Evolutionary conservation across 257 asterid genomes (phyloP).

Genomic region (Solanum habrochaites): DNA sequence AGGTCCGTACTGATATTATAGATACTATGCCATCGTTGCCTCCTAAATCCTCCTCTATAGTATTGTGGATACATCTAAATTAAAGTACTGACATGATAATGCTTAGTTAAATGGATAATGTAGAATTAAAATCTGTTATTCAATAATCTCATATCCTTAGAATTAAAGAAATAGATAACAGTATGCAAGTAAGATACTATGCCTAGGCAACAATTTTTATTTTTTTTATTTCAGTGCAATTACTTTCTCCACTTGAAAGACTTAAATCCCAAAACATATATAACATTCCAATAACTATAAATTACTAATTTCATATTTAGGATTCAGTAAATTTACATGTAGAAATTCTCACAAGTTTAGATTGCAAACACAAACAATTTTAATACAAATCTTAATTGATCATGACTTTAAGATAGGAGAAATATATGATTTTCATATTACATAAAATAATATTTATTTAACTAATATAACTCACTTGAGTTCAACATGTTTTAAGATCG

Average conservation of each 20-base stretch:
- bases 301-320: neutral
- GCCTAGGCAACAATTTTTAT: neutral
- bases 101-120: neutral
- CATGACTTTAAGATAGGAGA: neutral
- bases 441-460: neutral
- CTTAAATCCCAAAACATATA: neutral
- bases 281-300: neutral
- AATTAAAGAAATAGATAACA: neutral
- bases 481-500: neutral
- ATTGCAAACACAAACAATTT: neutral
- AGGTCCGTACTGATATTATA: neutral
- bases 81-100: neutral
- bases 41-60: neutral
- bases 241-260: neutral
- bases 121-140: neutral
- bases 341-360: neutral
- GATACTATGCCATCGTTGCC: neutral
- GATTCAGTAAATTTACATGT: neutral
- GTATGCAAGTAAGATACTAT: neutral
- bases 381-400: neutral
- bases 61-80: too few species aligned
- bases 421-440: neutral
- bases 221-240: too few species aligned
- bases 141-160: neutral
- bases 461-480: neutral